Percentiles rank a stretch among this genome's conserved stretches.
Conservation (phyloP, 768 basidiomycete species). For the Tephrocybe rancida region DNA sequence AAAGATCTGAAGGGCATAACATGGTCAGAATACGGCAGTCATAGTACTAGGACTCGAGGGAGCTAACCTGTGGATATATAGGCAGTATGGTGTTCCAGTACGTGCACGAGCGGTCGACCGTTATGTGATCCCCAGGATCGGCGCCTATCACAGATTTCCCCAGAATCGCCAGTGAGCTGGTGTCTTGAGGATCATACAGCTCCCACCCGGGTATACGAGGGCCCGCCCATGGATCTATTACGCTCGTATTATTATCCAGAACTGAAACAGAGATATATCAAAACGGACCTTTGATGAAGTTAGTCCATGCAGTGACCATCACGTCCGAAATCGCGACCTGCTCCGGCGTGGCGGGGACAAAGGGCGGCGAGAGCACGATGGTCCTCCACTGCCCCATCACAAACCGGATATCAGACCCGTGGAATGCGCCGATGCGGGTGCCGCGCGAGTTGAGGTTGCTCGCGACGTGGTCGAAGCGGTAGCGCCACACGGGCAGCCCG, state of each 20-base stretch:
- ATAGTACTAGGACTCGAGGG: no score
- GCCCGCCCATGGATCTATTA: constrained; percentile 27
- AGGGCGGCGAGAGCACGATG: constrained; percentile 31
- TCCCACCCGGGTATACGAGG: constrained; percentile 32
- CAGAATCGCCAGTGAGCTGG: constrained; percentile 29
- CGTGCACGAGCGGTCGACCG: constrained; percentile 27
- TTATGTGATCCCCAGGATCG: constrained; percentile 27
- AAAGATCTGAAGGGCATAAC: no score
- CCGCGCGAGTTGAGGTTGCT: constrained; percentile 33
- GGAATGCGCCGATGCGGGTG: constrained; percentile 32
- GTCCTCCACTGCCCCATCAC: constrained; percentile 35
- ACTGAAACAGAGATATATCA: not conserved
- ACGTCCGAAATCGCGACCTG: constrained; percentile 32
- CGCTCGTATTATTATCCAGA: not conserved
- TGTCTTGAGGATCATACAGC: constrained; percentile 24
- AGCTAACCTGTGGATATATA: no score
- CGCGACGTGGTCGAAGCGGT: constrained; percentile 34
- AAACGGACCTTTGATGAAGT: constrained; percentile 33
- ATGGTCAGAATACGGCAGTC: no score
- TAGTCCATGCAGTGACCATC: constrained; percentile 38
- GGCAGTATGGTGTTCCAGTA: no score
- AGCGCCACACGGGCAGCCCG: constrained; percentile 29
- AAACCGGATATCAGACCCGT: constrained; percentile 32
- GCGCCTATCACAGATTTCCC: constrained; percentile 22
- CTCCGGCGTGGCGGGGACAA: constrained; percentile 28